Evolutionary conservation across 139 green algal genomes (phyloP).

Genomic region (Pseudopediastrum boryanum): DNA sequence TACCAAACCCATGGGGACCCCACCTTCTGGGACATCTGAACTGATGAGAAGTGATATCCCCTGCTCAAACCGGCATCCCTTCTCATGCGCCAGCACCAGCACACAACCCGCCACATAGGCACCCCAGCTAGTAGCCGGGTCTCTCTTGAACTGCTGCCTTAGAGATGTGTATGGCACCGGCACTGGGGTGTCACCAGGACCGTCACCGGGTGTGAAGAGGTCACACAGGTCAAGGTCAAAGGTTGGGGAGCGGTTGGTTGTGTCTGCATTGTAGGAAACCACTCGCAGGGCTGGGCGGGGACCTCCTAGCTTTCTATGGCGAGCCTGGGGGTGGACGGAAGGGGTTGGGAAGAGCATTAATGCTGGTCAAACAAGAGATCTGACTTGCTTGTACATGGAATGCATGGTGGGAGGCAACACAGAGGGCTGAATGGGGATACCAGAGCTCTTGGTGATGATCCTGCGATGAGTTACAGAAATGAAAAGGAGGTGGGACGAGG

Average conservation of each 20-base stretch:
- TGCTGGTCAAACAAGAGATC: too few species aligned
- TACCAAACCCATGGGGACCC: too few species aligned
- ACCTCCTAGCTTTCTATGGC: slow-evolving; percentile 25
- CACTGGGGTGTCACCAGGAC: too few species aligned
- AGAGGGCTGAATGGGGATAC: too few species aligned
- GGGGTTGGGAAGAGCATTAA: too few species aligned
- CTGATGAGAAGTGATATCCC: slow-evolving; percentile 73
- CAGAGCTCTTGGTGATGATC: too few species aligned
- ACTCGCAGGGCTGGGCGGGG: slow-evolving; percentile 48
- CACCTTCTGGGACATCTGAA: slow-evolving; percentile 87
- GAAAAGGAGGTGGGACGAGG: too few species aligned
- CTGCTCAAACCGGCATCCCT: slow-evolving; percentile 38
- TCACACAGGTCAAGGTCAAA: slow-evolving; percentile 75
- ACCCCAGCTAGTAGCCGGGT: slow-evolving; percentile 70
- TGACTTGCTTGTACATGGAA: too few species aligned
- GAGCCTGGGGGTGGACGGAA: too few species aligned
- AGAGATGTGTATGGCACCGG: slow-evolving; percentile 69
- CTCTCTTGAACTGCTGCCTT: slow-evolving; percentile 57
- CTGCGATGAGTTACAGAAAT: too few species aligned
- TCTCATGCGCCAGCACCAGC: slow-evolving; percentile 83
- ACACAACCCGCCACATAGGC: slow-evolving; percentile 90
- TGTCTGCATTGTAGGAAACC: slow-evolving; percentile 65
- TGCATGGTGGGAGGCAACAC: too few species aligned
- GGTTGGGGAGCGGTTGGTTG: slow-evolving; percentile 57
- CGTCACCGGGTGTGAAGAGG: slow-evolving; percentile 53